A percentile compares a stretch with the other conserved stretches of the same genome.
These are phyloP conservation scores for Paramecium biaurelia DNA, from an alignment of 73 alveolate genomes.

Conservation along the genomic window DNA sequence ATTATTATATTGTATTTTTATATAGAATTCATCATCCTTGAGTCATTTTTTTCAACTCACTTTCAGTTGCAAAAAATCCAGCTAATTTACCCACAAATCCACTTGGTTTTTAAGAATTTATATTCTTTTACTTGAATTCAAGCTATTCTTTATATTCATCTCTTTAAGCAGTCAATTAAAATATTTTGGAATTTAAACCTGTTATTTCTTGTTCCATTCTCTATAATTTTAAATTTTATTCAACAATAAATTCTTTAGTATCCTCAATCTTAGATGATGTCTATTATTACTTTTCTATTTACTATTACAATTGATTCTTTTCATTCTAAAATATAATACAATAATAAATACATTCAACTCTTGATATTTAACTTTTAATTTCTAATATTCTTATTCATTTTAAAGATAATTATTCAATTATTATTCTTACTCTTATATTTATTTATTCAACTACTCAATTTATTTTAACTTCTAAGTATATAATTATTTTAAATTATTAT, in stretches of 20 bases:
- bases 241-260: slow-evolving; percentile 10
- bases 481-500: not conserved
- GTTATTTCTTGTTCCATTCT: not conserved
- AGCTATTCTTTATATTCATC: slow-evolving; percentile 31
- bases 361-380: not conserved
- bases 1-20: not conserved
- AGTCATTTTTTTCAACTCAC: slow-evolving; percentile 31
- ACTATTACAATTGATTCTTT: not conserved
- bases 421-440: not conserved
- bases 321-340: not conserved
- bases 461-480: not conserved
- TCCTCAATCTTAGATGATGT: not conserved
- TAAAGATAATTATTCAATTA: not conserved
- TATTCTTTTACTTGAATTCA: not conserved
- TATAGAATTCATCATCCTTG: not conserved
- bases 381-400: not conserved
- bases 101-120: not conserved
- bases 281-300: not conserved
- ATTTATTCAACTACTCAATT: not conserved
- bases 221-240: not conserved
- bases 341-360: not conserved
- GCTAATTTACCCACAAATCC: slow-evolving; percentile 44
- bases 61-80: slow-evolving; percentile 38
- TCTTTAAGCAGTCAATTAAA: not conserved
- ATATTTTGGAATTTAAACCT: not conserved